Base-by-base conservation (phyloP, 345 rosid species). In the Excoecaria agallocha region DNA sequence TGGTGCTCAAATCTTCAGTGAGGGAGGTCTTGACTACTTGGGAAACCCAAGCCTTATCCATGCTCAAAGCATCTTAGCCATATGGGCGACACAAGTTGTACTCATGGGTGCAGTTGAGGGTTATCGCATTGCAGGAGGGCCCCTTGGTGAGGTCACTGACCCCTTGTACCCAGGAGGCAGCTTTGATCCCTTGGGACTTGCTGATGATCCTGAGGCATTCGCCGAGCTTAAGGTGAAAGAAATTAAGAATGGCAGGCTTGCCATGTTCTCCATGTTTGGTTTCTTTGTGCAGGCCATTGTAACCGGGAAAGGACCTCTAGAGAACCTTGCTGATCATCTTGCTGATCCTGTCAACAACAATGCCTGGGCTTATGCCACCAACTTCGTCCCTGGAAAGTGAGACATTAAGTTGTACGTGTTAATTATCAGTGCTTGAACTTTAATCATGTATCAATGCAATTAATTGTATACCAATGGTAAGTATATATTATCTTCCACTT, bases 281-380 rank as follows among this genome's bases (percentile, higher is more conserved):
- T 85, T 87, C 83, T 84, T 81, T 45, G 87, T 85, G 12, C 89
- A 79, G 74, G 90, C 87, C 6, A 84, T 81, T 74, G 86, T 82
- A 19, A 87, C 91, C 0, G 84, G 83, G 6, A 84, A 85, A 76
- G 87, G 84, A 50, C 84, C 86, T 0, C 70, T 82, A 0, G 87
- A 84, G 80, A 82, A 85, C 77, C 80, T 82, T 63, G 75, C 71
- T 3, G 85, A 82, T 68, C 87, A 82, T 41, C 55, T 87, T 37
- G 84, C 84, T 2, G 84, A 84, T 73, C 87, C 89, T 66, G 85
- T 77, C 3, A 84, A 82, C 80, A 84, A 85, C 85, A 82, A 84
- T 70, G 89, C 86, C 9, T 82, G 83, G 87, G 78, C 85, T 62
- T 82, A 52, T 49, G 88, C 92, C 22, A 86, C 87, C 71, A 86